Conservation (phyloP, 208 protist species). For the Angomonas ambiguus region DNA sequence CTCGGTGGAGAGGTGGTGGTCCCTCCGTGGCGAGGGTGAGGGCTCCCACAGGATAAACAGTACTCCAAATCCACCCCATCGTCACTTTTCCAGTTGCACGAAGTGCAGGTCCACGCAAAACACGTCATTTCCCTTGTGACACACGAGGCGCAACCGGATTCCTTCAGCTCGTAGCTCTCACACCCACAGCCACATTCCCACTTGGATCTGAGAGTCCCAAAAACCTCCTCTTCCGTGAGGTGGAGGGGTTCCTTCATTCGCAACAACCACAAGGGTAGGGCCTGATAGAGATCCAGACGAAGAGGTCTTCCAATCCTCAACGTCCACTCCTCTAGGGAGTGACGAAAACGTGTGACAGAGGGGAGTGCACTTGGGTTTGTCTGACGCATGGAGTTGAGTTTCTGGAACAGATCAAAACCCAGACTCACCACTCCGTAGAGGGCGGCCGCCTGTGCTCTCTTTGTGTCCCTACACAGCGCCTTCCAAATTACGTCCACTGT, state of each 20-base stretch:
- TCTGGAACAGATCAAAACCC: conserved; percentile 21
- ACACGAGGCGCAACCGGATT: background rate
- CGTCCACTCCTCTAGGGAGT: conserved; percentile 22
- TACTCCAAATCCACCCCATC: conserved; percentile 30
- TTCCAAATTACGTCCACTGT: conserved; percentile 14
- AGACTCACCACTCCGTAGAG: conserved; percentile 36
- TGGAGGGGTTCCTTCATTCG: background rate
- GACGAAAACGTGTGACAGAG: conserved; percentile 22
- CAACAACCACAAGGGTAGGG: conserved; percentile 4
- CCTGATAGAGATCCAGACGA: conserved; percentile 21
- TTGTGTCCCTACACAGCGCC: conserved; percentile 4
- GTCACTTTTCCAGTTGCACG: conserved; percentile 28
- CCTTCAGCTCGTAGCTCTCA: background rate
- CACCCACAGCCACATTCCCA: conserved; percentile 63
- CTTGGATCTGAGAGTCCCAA: background rate
- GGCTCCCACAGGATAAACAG: conserved; percentile 49
- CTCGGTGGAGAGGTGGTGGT: background rate
- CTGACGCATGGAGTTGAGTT: background rate
- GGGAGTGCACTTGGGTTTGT: background rate
- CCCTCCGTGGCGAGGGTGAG: conserved; percentile 29
- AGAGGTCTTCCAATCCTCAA: conserved; percentile 26
- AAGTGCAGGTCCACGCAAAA: conserved; percentile 49
- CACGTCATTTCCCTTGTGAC: conserved; percentile 17
- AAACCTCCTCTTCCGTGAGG: background rate
- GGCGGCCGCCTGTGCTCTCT: conserved; percentile 7